Base-by-base conservation (phyloP, 2,329 filamentous ascomycete genomes). In the Sporothrix brasiliensis region DNA sequence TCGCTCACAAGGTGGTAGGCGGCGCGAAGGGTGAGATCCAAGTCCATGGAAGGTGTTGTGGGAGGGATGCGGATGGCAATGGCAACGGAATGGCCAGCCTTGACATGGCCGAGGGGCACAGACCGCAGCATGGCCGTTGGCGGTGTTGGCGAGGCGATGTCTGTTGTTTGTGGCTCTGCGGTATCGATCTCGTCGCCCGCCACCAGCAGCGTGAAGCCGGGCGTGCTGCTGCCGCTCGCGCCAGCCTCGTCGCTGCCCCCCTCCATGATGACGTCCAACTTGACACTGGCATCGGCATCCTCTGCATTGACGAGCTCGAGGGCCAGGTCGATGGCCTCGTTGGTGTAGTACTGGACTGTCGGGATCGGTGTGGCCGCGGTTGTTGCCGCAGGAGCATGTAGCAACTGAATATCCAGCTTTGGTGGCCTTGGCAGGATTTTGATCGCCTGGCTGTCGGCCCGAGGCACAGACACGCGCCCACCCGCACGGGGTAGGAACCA, bases 361-460 rank as follows among this genome's bases (percentile, higher is more conserved):
- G 49, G 49, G 2, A 54, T 61, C 2, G 63, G 21, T 3, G n/a
- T 13, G 6, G 10, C 27, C 7, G 24, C 7, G n/a, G 30, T 41
- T 24, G 5, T 7, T 1, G n/a, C 52, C 24, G 49, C 34, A 14
- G 63, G 14, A 4, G 65, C 39, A 30, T 27, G 14, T 34, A 21
- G 11, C 11, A 92, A 81, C 34, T 82, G 85, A 60, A 99, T 87
- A 75, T 92, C 89, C 82, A 99, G 88, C 79, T 97, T 98, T 0
- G 95, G 95, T 39, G 94, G 95, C 74, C 96, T 92, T 1, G 95
- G 94, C 69, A 93, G 84, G 30, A 99, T 89, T 70, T 88, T 89
- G 70, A 97, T 86, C 1, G 82, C 81, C 47, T 86, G 83, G 10
- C 86, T 80, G 61, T 85, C 82, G 13, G 79, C 74, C 10, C 87